phyloP scores from a whole-genome alignment of 75 land plant species.

The Selaginella moellendorffii region DNA sequence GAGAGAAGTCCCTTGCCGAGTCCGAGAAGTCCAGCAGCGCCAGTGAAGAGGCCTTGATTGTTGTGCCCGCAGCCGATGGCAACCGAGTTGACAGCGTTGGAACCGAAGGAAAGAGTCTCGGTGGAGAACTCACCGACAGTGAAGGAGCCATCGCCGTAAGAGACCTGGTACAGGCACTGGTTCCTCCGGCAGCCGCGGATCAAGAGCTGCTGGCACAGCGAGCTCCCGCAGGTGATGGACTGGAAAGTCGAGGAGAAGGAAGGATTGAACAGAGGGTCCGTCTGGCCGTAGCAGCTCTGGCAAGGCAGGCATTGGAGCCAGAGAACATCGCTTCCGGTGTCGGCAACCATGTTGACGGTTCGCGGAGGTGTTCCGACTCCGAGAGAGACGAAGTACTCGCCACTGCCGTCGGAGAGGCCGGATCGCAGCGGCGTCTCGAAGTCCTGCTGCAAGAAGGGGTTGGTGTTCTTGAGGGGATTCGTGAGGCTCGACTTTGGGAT shows the following conservation, averaged over 20 bases:
- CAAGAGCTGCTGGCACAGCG: conserved; percentile 4
- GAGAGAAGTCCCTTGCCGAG: conserved; percentile 28
- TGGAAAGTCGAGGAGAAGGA: conserved; percentile 1
- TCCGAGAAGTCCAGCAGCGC: not conserved
- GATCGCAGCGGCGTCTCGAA: conserved; percentile 7
- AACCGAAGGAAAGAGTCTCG: not conserved
- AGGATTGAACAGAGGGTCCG: conserved; percentile 1
- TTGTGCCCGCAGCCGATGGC: conserved; percentile 6
- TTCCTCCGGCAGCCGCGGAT: conserved; percentile 1
- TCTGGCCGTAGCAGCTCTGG: not conserved
- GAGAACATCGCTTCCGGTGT: conserved; percentile 4
- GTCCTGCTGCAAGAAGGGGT: not conserved
- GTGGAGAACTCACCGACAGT: not conserved
- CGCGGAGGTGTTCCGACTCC: conserved; percentile 3
- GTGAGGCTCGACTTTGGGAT: conserved; percentile 4
- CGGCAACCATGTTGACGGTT: not conserved
- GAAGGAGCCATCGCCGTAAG: conserved; percentile 6
- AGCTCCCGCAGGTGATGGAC: not conserved
- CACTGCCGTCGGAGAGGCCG: not conserved
- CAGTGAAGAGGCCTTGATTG: conserved; percentile 2
- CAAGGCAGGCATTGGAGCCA: conserved; percentile 5
- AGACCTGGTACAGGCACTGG: conserved; percentile 1
- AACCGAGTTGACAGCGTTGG: not conserved
- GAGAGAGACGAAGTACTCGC: not conserved
- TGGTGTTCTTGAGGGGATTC: not conserved